These are phyloP conservation scores for Nemania bipapillata DNA, from an alignment of 2,329 filamentous ascomycete genomes.

Conservation along the genomic window DNA sequence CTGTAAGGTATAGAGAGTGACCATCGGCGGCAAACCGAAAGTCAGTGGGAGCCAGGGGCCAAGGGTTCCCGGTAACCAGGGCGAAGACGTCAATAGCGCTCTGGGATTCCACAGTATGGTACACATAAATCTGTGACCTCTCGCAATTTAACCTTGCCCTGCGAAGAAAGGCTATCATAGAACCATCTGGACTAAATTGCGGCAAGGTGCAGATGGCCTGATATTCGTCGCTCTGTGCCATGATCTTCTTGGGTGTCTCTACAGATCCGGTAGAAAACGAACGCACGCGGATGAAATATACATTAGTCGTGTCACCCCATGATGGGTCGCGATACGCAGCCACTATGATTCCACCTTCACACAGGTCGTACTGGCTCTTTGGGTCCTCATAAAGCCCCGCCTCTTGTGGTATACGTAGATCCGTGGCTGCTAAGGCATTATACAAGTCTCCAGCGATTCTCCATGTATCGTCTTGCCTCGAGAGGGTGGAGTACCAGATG, in stretches of 20 bases:
- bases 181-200: constrained; percentile 54
- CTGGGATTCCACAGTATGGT: constrained; percentile 45
- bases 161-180: constrained; percentile 52
- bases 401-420: constrained; percentile 50
- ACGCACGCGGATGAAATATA: constrained; percentile 17
- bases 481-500: constrained; percentile 56
- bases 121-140: constrained; percentile 46
- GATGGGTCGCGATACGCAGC: constrained; percentile 16
- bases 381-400: constrained; percentile 46
- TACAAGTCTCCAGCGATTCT: constrained; percentile 47
- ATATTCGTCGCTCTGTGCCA: background rate
- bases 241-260: constrained; percentile 5
- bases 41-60: constrained; percentile 46
- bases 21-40: constrained; percentile 54
- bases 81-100: constrained; percentile 48
- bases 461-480: constrained; percentile 49
- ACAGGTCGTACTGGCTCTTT: constrained; percentile 50
- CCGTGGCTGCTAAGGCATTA: constrained; percentile 50
- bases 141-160: constrained; percentile 13
- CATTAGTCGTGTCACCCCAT: background rate
- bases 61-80: constrained; percentile 44
- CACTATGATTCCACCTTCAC: constrained; percentile 52
- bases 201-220: constrained; percentile 41
- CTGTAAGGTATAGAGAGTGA: constrained; percentile 52
- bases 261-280: constrained; percentile 1